Evolutionary conservation across 768 basidiomycete genomes (phyloP).

Genomic region (Podaxis pistillaris): DNA sequence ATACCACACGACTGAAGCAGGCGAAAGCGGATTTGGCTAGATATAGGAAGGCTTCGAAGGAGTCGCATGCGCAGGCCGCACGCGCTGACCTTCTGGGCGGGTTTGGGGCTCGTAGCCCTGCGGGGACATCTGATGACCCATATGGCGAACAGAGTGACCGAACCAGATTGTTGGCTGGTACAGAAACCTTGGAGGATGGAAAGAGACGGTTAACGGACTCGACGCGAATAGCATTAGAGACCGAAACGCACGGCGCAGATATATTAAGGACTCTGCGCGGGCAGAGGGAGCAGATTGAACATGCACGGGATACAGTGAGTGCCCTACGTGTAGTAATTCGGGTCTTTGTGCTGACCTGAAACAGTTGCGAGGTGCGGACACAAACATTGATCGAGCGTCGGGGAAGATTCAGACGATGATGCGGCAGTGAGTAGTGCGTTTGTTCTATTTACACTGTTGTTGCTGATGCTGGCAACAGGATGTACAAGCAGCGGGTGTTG

Average conservation of each 20-base stretch:
- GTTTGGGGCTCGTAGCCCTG: constrained; percentile 15
- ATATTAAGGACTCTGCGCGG: constrained; percentile 76
- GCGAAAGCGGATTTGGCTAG: constrained; percentile 70
- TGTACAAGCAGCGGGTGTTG: constrained; percentile 87
- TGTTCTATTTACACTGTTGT: not conserved
- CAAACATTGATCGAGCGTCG: constrained; percentile 80
- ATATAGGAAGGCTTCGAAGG: constrained; percentile 77
- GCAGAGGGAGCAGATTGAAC: constrained; percentile 91
- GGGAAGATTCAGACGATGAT: constrained; percentile 94
- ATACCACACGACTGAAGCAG: constrained; percentile 62
- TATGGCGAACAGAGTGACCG: constrained; percentile 65
- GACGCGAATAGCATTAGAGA: constrained; percentile 87
- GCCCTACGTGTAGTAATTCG: not conserved
- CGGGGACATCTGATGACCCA: constrained; percentile 62
- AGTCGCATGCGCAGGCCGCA: constrained; percentile 61
- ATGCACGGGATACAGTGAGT: constrained; percentile 77
- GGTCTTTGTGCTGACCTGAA: not conserved
- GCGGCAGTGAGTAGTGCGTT: constrained; percentile 51
- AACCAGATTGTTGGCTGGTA: constrained; percentile 70
- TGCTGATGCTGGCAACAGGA: constrained; percentile 44
- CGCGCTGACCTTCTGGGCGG: constrained; percentile 60
- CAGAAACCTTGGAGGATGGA: constrained; percentile 72
- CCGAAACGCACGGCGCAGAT: constrained; percentile 87
- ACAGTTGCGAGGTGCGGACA: constrained; percentile 79
- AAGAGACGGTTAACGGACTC: constrained; percentile 70